Evolutionary conservation across 805 yeast species (phyloP).

Genomic region (Lipomyces mesembrius): DNA sequence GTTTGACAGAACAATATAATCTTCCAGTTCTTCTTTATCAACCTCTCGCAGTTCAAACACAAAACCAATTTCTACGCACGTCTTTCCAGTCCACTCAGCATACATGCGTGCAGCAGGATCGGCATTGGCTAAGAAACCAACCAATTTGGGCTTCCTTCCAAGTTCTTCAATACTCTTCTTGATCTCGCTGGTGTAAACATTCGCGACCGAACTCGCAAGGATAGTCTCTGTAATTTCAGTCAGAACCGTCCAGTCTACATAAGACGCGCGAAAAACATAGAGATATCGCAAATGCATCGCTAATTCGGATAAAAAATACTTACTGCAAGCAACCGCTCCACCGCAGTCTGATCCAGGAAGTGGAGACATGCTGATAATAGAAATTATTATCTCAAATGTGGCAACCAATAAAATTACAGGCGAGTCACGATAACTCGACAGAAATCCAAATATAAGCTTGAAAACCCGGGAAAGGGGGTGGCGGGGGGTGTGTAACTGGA

Average conservation of each 20-base stretch:
- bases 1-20: slow-evolving; percentile 80
- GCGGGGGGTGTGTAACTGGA: background rate
- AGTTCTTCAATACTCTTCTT: slow-evolving; percentile 59
- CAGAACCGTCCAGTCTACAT: background rate
- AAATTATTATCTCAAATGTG: background rate
- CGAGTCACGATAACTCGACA: background rate
- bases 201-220: slow-evolving; percentile 84
- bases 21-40: slow-evolving; percentile 83
- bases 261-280: background rate
- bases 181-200: slow-evolving; percentile 76
- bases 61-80: slow-evolving; percentile 85
- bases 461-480: background rate
- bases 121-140: slow-evolving; percentile 87
- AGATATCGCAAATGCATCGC: background rate
- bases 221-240: slow-evolving; percentile 17
- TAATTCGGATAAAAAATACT: background rate
- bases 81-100: slow-evolving; percentile 94
- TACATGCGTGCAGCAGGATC: slow-evolving; percentile 97
- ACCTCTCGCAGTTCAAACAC: slow-evolving; percentile 75
- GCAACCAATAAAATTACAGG: background rate
- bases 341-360: background rate
- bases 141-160: slow-evolving; percentile 69
- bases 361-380: background rate
- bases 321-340: background rate
- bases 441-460: background rate